Conservation (phyloP, 495 filamentous ascomycete genomes). For the Daldinia vernicosa region DNA sequence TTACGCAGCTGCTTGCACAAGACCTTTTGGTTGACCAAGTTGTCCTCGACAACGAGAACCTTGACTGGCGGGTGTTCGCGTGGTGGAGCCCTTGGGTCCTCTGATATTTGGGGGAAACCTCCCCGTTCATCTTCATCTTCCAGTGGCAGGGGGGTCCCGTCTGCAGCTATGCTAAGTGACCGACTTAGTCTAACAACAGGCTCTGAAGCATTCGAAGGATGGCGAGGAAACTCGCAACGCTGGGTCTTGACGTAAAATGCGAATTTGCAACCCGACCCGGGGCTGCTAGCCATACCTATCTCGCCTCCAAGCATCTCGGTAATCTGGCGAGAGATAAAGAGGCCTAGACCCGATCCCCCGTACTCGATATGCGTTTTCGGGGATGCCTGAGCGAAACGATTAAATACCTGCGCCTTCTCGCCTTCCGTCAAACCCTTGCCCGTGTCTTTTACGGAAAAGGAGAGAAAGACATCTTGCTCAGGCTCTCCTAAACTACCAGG, state of each 20-base stretch:
- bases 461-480: slow-evolving; percentile 61
- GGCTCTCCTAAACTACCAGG: slow-evolving; percentile 49
- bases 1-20: slow-evolving; percentile 69
- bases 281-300: slow-evolving; percentile 73
- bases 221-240: slow-evolving; percentile 2
- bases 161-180: slow-evolving; percentile 40
- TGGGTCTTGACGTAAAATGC: slow-evolving; percentile 76
- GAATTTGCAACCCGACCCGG: slow-evolving; percentile 77
- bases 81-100: background rate
- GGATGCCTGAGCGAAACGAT: slow-evolving; percentile 79
- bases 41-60: slow-evolving; percentile 79
- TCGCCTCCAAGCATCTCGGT: slow-evolving; percentile 80
- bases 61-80: slow-evolving; percentile 33
- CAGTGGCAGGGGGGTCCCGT: slow-evolving; percentile 25
- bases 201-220: background rate
- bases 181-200: slow-evolving; percentile 26
- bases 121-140: slow-evolving; percentile 10
- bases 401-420: slow-evolving; percentile 74
- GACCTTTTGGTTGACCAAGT: slow-evolving; percentile 78
- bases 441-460: slow-evolving; percentile 77
- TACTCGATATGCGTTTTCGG: slow-evolving; percentile 78
- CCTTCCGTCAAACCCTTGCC: slow-evolving; percentile 74
- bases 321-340: slow-evolving; percentile 78
- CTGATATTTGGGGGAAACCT: background rate
- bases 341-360: slow-evolving; percentile 78